Percentiles rank a stretch among this genome's conserved stretches.
phyloP scores from a whole-genome alignment of 1,139 yeast species.

The Suhomyces atakaporum region DNA sequence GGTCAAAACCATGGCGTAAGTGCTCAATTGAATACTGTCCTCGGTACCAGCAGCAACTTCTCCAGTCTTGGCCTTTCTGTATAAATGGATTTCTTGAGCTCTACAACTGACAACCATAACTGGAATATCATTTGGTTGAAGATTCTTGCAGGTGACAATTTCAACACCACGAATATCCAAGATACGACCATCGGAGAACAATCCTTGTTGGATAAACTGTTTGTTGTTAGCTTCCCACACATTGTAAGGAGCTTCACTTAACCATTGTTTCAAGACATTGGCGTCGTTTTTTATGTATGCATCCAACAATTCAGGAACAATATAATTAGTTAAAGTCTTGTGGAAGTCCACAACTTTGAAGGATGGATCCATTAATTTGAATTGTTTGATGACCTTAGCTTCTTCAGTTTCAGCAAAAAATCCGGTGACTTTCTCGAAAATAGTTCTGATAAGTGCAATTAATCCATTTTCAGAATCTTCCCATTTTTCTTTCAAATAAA shows the following conservation, averaged over 20 bases:
- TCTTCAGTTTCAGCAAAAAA: conserved; percentile 95
- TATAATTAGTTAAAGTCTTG: conserved; percentile 84
- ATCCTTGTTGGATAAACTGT: conserved; percentile 87
- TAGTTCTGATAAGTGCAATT: conserved; percentile 75
- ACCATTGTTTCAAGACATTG: conserved; percentile 80
- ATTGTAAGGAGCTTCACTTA: conserved; percentile 94
- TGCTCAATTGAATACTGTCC: conserved; percentile 87
- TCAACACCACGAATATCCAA: conserved; percentile 96
- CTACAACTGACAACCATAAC: conserved; percentile 93
- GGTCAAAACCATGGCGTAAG: conserved; percentile 95
- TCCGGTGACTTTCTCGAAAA: conserved; percentile 79
- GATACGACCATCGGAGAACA: conserved; percentile 88
- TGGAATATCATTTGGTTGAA: conserved; percentile 92
- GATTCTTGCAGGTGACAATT: conserved; percentile 80
- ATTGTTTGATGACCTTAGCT: conserved; percentile 84
- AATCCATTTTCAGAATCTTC: conserved; percentile 96
- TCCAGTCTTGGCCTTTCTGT: conserved; percentile 86
- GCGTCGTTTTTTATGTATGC: conserved; percentile 95
- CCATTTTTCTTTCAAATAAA: conserved; percentile 70
- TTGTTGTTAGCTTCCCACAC: conserved; percentile 94
- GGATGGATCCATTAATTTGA: conserved; percentile 86
- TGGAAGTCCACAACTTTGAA: conserved; percentile 82
- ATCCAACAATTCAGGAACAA: conserved; percentile 93
- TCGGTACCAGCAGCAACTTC: conserved; percentile 96
- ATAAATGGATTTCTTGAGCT: conserved; percentile 93